Evolutionary conservation across 352 stramenopile genomes (phyloP).

Genomic region (Phytophthora pinifolia): DNA sequence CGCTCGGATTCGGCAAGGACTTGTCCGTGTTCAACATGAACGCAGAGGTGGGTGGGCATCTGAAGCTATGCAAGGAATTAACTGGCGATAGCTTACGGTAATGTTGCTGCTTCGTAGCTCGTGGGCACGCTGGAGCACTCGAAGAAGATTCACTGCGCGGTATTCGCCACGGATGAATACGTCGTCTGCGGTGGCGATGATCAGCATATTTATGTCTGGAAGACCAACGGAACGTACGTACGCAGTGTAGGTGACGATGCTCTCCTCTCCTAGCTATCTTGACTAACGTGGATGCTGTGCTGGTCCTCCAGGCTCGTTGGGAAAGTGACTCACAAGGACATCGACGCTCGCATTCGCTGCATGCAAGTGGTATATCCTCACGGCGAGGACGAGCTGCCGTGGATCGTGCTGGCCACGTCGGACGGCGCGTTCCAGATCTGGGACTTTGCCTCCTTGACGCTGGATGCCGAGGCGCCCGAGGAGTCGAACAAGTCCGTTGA

Average conservation of each 20-base stretch:
- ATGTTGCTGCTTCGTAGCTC: conserved; percentile 33
- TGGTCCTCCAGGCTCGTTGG: conserved; percentile 48
- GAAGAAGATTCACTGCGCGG: conserved; percentile 75
- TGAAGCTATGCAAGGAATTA: background rate
- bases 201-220: conserved; percentile 84
- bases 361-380: conserved; percentile 73
- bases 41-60: conserved; percentile 43
- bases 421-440: conserved; percentile 81
- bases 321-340: conserved; percentile 63
- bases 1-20: conserved; percentile 67
- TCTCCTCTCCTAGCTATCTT: conserved; percentile 1
- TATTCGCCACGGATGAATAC: conserved; percentile 74
- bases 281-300: conserved; percentile 6
- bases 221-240: conserved; percentile 67
- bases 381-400: conserved; percentile 57
- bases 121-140: conserved; percentile 65
- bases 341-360: conserved; percentile 71
- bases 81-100: background rate
- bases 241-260: background rate
- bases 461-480: conserved; percentile 50
- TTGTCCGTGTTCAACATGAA: conserved; percentile 84
- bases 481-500: conserved; percentile 56
- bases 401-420: conserved; percentile 75
- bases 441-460: conserved; percentile 64
- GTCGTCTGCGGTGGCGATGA: conserved; percentile 80